Evolutionary conservation across 192 early-diverging fungal species (phyloP), one percentile per base, ranked within the genome.

Genomic region (Allomyces macrogynus): DNA sequence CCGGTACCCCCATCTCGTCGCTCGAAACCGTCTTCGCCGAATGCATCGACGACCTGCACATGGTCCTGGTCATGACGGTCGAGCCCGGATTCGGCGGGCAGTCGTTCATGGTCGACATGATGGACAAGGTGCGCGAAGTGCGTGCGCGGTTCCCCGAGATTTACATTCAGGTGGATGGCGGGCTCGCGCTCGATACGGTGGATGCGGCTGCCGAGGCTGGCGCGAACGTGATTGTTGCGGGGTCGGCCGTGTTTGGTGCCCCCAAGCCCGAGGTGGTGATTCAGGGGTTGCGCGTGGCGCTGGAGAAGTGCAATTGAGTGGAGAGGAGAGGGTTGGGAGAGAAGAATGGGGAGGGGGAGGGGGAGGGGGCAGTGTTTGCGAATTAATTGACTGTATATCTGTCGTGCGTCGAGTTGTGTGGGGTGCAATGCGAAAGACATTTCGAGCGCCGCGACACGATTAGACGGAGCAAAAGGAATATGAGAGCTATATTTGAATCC

Each of bases 81-180:
- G 91, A 97, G 71, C 94, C 94, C 49, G 94, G 94, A 8, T 97
- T 97, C 71, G 94, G 94, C 49, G 94, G 94, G 43, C 94, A 97
- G 77, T 75, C 84, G 62, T 93, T 97, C 75, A 97, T 93, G 91
- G 71, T 75, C 14, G 78, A 85, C 67, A 89, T 87, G 69, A 81
- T 97, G 77, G 78, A 83, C 40, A 97, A 97, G 81, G 91, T 87
- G 65, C 63, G 65, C 11, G 69, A 64, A n/a, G 75, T 97, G 27
- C 85, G 95, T 20, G 74, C 75, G 16, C 71, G 70, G 63, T 98
- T 80, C 74, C 92, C 95, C 10, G 70, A 88, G 24, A 73, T 94
- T 54, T 87, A 98, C 72, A 95, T 98, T 64, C 82, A 98, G 72
- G 92, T 98, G 14, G 95, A 98, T 73, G 92, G 95, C 26, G 95